These are phyloP conservation scores for Lipomyces lipofer DNA, from an alignment of 805 yeast species.

Conservation along the genomic window DNA sequence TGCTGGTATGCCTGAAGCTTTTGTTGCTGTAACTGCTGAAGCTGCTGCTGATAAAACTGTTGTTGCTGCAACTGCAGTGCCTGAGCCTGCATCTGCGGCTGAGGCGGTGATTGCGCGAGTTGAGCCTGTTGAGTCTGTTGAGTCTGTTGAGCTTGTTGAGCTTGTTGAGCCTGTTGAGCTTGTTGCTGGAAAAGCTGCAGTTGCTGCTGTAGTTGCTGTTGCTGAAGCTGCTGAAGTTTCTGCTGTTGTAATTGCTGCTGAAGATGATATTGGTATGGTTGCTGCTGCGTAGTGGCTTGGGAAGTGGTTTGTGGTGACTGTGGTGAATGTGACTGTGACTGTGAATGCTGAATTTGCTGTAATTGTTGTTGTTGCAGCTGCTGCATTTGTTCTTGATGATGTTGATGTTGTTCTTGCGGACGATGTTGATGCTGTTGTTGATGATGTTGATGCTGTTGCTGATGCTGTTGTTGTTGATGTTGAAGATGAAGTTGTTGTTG, in stretches of 20 bases:
- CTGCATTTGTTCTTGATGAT: constrained; percentile 27
- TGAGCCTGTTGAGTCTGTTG: constrained; percentile 24
- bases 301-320: constrained; percentile 16
- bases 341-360: constrained; percentile 13
- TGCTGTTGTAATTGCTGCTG: constrained; percentile 16
- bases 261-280: no score
- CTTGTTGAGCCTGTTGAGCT: constrained; percentile 4
- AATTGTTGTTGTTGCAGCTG: constrained; percentile 31
- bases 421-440: constrained; percentile 34
- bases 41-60: constrained; percentile 17
- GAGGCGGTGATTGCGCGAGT: constrained; percentile 12
- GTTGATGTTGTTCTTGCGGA: constrained; percentile 29
- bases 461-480: constrained; percentile 12
- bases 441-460: constrained; percentile 25
- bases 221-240: constrained; percentile 13
- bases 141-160: constrained; percentile 17
- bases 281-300: constrained; percentile 8
- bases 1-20: constrained; percentile 18
- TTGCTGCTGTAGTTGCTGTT: constrained; percentile 17
- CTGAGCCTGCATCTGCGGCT: constrained; percentile 13
- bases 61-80: constrained; percentile 17
- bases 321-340: background rate
- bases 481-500: constrained; percentile 18
- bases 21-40: constrained; percentile 16
- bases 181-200: constrained; percentile 16